Evolutionary conservation across 768 basidiomycete genomes (phyloP), one percentile per base, ranked within the genome.

Genomic region (Clavulina sp.): DNA sequence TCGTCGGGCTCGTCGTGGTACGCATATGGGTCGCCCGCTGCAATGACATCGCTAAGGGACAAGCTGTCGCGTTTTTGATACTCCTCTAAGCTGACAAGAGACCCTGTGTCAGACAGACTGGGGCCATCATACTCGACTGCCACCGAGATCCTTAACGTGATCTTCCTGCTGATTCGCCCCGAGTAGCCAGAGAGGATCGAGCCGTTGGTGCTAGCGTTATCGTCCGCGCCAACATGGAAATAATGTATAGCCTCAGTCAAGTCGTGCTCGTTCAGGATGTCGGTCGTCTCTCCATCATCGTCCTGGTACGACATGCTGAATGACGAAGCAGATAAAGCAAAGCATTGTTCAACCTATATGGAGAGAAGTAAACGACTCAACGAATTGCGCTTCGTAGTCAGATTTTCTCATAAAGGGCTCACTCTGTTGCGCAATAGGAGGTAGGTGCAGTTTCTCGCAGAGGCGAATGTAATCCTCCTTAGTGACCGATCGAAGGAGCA

Each of bases 51-150:
- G n/a, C 24, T 49, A 16, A 29, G 26, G 24, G 24, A 16, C 32
- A 38, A 7, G 29, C 28, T n/a, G 19, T 32, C 54, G 32, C 44
- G 54, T n/a, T 28, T 36, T 7, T 26, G 40, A 32, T 78, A 79
- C 57, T 86, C 82, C 40, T 92, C 84, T 60, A 81, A 59, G 61
- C 85, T 87, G 21, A 74, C 75, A 18, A 92, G 66, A 5, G 87
- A 91, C 6, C 77, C 78, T 2, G 88, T 85, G 57, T 95, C 92
- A 5, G 86, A 89, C 52, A 95, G 70, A 65, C 82, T 85, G 13
- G 83, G 87, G 0, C 87, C 87, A 62, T 95, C 91, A 58, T 88
- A 92, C 55, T 92, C 89, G 55, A 92, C 78, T 5, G 71, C 70
- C 38, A 96, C 78, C 41, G 80, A 71, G 32, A 95, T 76, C 5